phyloP scores from a whole-genome alignment of 371 early-diverging fungal species.

The Rhizopus sp. region DNA sequence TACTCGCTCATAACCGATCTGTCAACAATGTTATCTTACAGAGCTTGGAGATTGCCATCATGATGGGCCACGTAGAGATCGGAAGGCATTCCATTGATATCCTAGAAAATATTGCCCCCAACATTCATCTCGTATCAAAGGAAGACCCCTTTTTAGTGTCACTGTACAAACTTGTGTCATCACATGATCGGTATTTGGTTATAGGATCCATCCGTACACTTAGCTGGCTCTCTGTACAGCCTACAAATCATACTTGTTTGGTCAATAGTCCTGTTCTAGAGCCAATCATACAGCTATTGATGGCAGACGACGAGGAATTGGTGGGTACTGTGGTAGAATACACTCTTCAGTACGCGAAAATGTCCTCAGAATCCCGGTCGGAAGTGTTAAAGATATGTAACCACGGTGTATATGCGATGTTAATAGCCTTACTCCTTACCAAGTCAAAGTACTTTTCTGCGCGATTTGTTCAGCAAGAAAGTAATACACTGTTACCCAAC shows the following conservation, averaged over 20 bases:
- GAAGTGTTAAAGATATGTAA: conserved; percentile 42
- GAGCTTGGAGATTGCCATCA: conserved; percentile 57
- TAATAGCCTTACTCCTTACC: conserved; percentile 49
- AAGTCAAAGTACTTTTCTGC: conserved; percentile 41
- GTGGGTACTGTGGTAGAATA: conserved; percentile 70
- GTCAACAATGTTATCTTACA: conserved; percentile 56
- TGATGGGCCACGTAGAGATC: conserved; percentile 54
- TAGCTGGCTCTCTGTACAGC: conserved; percentile 51
- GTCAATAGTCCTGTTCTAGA: conserved; percentile 14
- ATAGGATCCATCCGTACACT: conserved; percentile 65
- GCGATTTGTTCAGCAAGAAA: conserved; percentile 28
- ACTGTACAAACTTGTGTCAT: conserved; percentile 45
- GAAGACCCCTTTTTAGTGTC: conserved; percentile 38
- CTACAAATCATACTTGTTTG: conserved; percentile 6
- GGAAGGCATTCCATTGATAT: conserved; percentile 67
- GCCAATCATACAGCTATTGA: conserved; percentile 47
- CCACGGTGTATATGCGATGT: conserved; percentile 47
- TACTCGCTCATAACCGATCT: conserved; percentile 44
- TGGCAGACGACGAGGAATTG: conserved; percentile 72
- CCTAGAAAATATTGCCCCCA: conserved; percentile 64
- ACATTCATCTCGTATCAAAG: conserved; percentile 38
- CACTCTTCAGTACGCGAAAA: conserved; percentile 66
- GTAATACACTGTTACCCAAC: conserved; percentile 10
- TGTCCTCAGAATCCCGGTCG: conserved; percentile 47
- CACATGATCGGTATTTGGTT: conserved; percentile 65